phyloP scores from a whole-genome alignment of 768 basidiomycete species.

The Termitomyces sp. region DNA sequence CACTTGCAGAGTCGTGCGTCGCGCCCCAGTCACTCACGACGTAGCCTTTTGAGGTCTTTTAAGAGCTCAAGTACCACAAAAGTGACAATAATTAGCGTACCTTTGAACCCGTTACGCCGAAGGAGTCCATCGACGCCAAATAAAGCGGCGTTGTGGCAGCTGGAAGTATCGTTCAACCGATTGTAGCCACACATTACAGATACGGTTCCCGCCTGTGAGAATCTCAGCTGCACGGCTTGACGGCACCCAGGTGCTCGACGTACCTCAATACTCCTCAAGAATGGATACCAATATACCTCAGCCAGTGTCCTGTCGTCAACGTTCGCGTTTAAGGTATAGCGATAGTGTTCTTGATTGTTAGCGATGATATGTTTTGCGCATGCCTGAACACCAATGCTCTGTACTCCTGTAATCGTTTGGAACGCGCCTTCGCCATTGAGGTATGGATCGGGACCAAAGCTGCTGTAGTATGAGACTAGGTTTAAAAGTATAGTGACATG shows the following conservation, averaged over 20 bases:
- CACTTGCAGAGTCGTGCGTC: slow-evolving; percentile 44
- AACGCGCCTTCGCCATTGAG: slow-evolving; percentile 60
- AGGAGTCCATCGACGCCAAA: slow-evolving; percentile 41
- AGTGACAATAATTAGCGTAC: slow-evolving; percentile 17
- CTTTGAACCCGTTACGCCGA: slow-evolving; percentile 41
- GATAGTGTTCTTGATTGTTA: slow-evolving; percentile 54
- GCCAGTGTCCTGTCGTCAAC: slow-evolving; percentile 59
- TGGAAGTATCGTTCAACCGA: too few species aligned
- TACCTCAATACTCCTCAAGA: slow-evolving; percentile 49
- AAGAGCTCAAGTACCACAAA: not conserved
- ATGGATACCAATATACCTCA: slow-evolving; percentile 53
- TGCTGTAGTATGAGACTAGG: slow-evolving; percentile 15
- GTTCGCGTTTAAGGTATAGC: slow-evolving; percentile 43
- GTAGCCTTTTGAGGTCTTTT: slow-evolving; percentile 28
- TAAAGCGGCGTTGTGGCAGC: slow-evolving; percentile 34
- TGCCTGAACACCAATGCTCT: slow-evolving; percentile 59
- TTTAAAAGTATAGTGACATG: not conserved
- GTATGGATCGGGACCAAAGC: slow-evolving; percentile 62
- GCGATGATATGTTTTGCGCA: slow-evolving; percentile 53
- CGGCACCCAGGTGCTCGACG: not conserved
- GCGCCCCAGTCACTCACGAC: slow-evolving; percentile 55
- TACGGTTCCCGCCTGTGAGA: slow-evolving; percentile 43
- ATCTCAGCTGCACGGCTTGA: not conserved
- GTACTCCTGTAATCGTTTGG: slow-evolving; percentile 59
- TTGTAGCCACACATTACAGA: slow-evolving; percentile 25